phyloP scores from a whole-genome alignment of 306 rosid genomes.

The Prunus mira region DNA sequence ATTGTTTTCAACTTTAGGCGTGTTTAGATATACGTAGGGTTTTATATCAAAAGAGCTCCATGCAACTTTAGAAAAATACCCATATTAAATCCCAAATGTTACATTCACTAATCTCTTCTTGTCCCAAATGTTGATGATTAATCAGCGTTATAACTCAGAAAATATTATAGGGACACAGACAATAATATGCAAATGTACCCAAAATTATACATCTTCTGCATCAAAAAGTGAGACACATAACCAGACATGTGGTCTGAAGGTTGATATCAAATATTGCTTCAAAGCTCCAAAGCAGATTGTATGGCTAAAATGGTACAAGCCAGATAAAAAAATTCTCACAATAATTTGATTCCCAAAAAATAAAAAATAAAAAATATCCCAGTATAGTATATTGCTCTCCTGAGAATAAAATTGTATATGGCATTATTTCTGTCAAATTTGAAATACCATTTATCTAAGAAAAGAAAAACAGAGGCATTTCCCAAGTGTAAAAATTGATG shows the following conservation, averaged over 20 bases:
- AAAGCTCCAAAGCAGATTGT: not conserved
- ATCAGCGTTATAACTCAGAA: too few species aligned
- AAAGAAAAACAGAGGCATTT: not conserved
- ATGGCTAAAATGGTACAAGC: not conserved
- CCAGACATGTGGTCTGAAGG: not conserved
- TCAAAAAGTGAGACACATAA: slow-evolving; percentile 12
- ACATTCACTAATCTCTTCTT: too few species aligned
- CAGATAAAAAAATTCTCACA: not conserved
- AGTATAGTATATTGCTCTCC: not conserved
- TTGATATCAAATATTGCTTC: not conserved
- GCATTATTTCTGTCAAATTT: not conserved
- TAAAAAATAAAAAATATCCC: not conserved
- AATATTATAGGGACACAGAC: slow-evolving; percentile 5
- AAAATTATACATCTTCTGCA: not conserved
- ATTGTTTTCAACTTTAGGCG: too few species aligned
- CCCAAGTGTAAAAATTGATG: not conserved
- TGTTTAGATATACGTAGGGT: too few species aligned
- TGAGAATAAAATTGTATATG: not conserved
- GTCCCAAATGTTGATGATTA: too few species aligned
- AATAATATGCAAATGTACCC: slow-evolving; percentile 7
- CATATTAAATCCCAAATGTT: too few species aligned
- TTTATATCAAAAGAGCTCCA: too few species aligned
- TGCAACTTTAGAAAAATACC: too few species aligned
- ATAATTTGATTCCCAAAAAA: not conserved
- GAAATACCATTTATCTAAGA: not conserved